Conservation (phyloP, 2,329 filamentous ascomycete genomes). For the Westerdykella ornata region DNA sequence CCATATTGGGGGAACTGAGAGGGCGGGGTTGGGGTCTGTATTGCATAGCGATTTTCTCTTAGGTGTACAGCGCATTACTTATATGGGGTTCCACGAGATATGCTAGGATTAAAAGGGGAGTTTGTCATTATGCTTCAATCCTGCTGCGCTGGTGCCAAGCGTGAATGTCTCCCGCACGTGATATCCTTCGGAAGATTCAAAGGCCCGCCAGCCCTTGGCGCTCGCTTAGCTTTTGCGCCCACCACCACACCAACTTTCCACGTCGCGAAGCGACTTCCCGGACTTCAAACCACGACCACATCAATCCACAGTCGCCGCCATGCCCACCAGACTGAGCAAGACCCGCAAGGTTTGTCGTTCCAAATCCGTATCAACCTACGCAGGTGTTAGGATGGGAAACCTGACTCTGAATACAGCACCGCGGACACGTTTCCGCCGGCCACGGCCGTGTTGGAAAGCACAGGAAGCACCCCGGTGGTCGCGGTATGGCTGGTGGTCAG, state of each 20-base stretch:
- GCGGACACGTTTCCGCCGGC: constrained; percentile 97
- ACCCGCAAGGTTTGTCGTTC: constrained; percentile 23
- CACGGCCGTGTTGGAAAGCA: constrained; percentile 98
- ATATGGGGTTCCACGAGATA: not conserved
- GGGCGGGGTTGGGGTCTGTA: constrained; percentile 7
- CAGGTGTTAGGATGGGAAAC: constrained; percentile 19
- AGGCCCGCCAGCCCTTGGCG: constrained; percentile 3
- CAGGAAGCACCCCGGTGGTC: constrained; percentile 73
- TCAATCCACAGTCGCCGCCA: constrained; percentile 31
- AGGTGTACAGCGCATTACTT: not conserved
- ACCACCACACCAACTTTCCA: not conserved
- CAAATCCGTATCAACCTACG: not conserved
- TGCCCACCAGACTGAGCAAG: constrained; percentile 30
- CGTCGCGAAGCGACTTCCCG: not conserved
- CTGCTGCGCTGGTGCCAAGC: not conserved
- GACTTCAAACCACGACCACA: constrained; percentile 7
- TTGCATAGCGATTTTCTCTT: constrained; percentile 24
- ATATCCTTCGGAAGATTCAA: constrained; percentile 1
- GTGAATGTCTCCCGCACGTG: constrained; percentile 4
- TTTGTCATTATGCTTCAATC: not conserved
- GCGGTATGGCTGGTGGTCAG: constrained; percentile 85
- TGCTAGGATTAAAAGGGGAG: too few species aligned
- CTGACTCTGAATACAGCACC: constrained; percentile 48
- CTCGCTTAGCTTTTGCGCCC: constrained; percentile 14
- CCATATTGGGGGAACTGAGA: constrained; percentile 33